Evolutionary conservation across 148 eudicot genomes (phyloP), one percentile per base, ranked within the genome.

Genomic region (Chenopodium suecicum): DNA sequence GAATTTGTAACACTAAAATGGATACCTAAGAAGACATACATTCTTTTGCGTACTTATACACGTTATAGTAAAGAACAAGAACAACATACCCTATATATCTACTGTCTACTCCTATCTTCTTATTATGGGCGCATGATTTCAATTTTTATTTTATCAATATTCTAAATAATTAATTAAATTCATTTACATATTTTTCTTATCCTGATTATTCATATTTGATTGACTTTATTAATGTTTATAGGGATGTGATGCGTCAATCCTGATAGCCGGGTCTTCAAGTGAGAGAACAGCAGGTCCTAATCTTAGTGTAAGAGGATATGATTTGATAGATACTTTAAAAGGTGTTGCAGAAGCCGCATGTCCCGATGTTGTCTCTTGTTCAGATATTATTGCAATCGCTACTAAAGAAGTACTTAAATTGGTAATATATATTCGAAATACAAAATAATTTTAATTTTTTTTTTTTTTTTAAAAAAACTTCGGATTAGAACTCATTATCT

Each of bases 381-480:
- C 85, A 1, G 85, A 83, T 60, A 68, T 84, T 19, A 84, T 84
- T 31, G 86, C 80, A 32, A 70, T 84, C 62, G 86, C 79, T 76
- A 80, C 86, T 58, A 75, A 67, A 47, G 83, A 56, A 75, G 76
- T 47, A 1, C 34, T 84, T 0, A 46, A 70, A 8, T 6, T 79
- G 86, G 86, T 82, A 77, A 81, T 31, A 52, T 77, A 76, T 31
- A 27, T 1, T 31, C 44, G 0, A 37, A 37, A 37, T 37, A 37
- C 7, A 7, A 37, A 37, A 37, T 37, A 37, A 37, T 6, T 37
- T 37, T 10, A 9, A 50, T 13, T 50, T 14, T 0, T 9, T 50
- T 10, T 14, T 1, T 0, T 54, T 54, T 16, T 14, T 54, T 54
- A 2, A 27, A 27, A 27, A 27, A 27, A 27, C 4, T 12, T 54